Evolutionary conservation across 306 rosid species (phyloP), one percentile per base, ranked within the genome.

Genomic region (Dryas octopetala): DNA sequence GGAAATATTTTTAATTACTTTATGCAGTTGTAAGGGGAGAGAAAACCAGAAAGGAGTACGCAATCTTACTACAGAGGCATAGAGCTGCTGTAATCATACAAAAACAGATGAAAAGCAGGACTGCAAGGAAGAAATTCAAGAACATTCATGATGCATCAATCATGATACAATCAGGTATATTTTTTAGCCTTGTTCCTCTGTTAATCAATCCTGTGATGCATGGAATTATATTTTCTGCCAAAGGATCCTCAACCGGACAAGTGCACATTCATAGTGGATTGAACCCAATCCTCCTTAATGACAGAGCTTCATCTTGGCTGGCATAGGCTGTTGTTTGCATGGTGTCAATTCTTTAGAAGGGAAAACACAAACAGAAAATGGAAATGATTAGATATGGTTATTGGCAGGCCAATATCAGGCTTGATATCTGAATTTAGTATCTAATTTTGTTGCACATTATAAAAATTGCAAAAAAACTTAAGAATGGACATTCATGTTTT

Each of bases 1-100:
- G 58, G 58, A 68, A 53, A 62, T 26, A 51, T 59, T 69, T 75
- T 47, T n/a, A 19, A 66, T 70, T 61, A 70, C 62, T 83, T 84
- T 61, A 52, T 89, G 85, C 87, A 96, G 98, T 90, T 82, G 76
- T 89, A 74, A 89, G 96, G 79, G 97, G 92, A 75, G 87, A 88
- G 60, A 89, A 89, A 75, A 86, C 77, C 46, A 89, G 99, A 83
- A 90, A 81, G 76, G 90, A 76, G 61, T 96, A 85, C 83, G 86
- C 82, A 75, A 68, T 82, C 77, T 83, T 70, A 70, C 72, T 92
- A 68, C 86, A 68, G 86, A 92, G 88, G 85, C 83, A 90, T 74
- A 88, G 83, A 83, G 97, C 98, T 62, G 93, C 96, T 44, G 73
- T 89, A 71, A 45, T 77, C 60, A 86, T 96, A 85, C 99, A 96